These are phyloP conservation scores for Starmerella potacharoeniae DNA, from an alignment of 805 yeast species.

Conservation along the genomic window DNA sequence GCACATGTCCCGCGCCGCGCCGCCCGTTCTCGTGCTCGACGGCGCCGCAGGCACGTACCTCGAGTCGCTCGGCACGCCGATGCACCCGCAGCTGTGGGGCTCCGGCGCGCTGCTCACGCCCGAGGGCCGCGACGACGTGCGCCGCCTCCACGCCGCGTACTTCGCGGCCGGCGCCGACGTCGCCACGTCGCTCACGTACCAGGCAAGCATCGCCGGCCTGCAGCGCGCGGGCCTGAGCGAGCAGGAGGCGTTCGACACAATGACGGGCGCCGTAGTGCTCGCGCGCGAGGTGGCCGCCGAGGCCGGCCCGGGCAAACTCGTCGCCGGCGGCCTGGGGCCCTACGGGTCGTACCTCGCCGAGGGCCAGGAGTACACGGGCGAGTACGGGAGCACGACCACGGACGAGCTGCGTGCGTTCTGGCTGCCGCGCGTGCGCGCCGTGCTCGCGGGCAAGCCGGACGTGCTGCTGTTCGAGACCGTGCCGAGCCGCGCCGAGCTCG, in stretches of 20 bases:
- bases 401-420: constrained; percentile 42
- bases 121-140: constrained; percentile 35
- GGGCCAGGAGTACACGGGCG: constrained; percentile 66
- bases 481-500: constrained; percentile 49
- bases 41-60: constrained; percentile 60
- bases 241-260: constrained; percentile 5
- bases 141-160: constrained; percentile 41
- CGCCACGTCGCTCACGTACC: constrained; percentile 49
- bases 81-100: constrained; percentile 49
- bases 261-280: constrained; percentile 18
- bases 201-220: constrained; percentile 39
- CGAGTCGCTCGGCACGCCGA: constrained; percentile 38
- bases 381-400: constrained; percentile 36
- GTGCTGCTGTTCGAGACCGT: constrained; percentile 60
- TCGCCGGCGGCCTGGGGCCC: constrained; percentile 65
- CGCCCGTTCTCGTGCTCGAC: constrained; percentile 31
- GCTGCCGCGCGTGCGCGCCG: constrained; percentile 34
- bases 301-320: constrained; percentile 9
- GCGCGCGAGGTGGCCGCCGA: constrained; percentile 25
- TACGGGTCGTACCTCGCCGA: constrained; percentile 59
- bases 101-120: constrained; percentile 37
- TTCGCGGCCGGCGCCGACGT: constrained; percentile 44
- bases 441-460: constrained; percentile 35
- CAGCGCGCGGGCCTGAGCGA: constrained; percentile 9
- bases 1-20: neutral